phyloP scores from a whole-genome alignment of 208 protist species.

The Crithidia bombi region DNA sequence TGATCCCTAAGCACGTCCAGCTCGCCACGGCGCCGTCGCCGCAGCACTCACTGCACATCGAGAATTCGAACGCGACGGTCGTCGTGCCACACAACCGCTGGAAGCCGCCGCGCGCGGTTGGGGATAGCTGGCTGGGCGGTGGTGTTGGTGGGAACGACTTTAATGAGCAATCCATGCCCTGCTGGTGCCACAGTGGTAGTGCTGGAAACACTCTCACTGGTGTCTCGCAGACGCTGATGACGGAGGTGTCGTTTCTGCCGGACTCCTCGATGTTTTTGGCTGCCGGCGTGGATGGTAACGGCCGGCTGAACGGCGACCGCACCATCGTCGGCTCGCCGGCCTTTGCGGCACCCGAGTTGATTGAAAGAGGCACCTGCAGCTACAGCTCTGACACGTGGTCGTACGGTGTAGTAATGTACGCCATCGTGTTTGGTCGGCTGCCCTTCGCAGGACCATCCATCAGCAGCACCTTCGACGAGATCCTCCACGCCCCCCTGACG shows the following conservation, averaged over 20 bases:
- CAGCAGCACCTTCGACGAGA: constrained; percentile 48
- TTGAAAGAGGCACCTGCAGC: constrained; percentile 47
- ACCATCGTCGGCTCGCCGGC: constrained; percentile 47
- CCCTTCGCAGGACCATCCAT: constrained; percentile 85
- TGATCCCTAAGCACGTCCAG: constrained; percentile 28
- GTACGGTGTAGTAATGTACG: constrained; percentile 93
- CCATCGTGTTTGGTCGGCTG: constrained; percentile 83
- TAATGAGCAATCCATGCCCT: constrained; percentile 12
- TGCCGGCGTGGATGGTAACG: constrained; percentile 38
- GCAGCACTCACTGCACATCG: constrained; percentile 4
- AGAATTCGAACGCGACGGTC: constrained; percentile 20
- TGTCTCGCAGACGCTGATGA: constrained; percentile 26
- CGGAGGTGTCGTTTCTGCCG: constrained; percentile 23
- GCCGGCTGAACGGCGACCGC: constrained; percentile 34
- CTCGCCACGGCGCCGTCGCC: neutral
- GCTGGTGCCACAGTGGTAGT: neutral
- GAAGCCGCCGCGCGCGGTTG: constrained; percentile 15
- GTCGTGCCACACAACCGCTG: constrained; percentile 32
- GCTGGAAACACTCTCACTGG: constrained; percentile 1
- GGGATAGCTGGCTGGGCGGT: constrained; percentile 24
- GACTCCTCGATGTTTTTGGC: constrained; percentile 60
- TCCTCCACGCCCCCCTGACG: constrained; percentile 31
- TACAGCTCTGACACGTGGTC: constrained; percentile 94
- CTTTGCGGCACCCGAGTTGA: constrained; percentile 63
- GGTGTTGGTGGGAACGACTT: neutral